Evolutionary conservation across 2,329 filamentous ascomycete genomes (phyloP).

Genomic region (Macroventuria anomochaeta): DNA sequence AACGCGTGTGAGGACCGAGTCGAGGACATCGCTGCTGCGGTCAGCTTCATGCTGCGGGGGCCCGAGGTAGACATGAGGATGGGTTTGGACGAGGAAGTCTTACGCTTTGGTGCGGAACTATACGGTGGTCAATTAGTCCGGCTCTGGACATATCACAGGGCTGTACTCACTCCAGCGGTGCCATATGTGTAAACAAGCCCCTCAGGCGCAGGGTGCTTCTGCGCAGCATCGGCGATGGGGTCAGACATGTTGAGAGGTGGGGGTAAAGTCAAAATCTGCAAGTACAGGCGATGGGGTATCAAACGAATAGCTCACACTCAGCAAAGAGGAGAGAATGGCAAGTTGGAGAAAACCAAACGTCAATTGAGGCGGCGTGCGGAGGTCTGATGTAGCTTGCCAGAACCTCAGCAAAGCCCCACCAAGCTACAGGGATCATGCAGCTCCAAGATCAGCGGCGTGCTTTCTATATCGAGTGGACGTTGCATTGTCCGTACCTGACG

Average conservation of each 20-base stretch:
- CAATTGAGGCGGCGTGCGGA: conserved; percentile 2
- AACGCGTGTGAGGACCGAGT: conserved; percentile 91
- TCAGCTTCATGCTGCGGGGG: conserved; percentile 41
- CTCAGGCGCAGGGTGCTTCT: conserved; percentile 48
- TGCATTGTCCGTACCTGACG: conserved; percentile 15
- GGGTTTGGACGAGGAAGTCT: conserved; percentile 35
- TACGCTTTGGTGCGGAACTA: conserved; percentile 76
- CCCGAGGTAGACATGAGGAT: not conserved
- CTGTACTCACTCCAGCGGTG: conserved; percentile 57
- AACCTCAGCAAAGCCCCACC: conserved; percentile 12
- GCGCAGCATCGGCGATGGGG: conserved; percentile 39
- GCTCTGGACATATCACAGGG: not conserved
- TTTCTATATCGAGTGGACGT: conserved; percentile 14
- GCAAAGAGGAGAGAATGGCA: conserved; percentile 9
- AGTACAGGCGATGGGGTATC: not conserved
- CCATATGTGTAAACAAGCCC: conserved; percentile 49
- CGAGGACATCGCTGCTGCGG: conserved; percentile 71
- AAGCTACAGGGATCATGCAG: conserved; percentile 12
- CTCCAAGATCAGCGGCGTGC: conserved; percentile 11
- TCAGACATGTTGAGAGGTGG: conserved; percentile 35
- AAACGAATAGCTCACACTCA: conserved; percentile 12
- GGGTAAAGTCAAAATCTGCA: not conserved
- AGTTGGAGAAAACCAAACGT: not conserved
- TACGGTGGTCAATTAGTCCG: conserved; percentile 15
- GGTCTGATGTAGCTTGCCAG: conserved; percentile 15